phyloP scores from a whole-genome alignment of 2,329 filamentous ascomycete species.

The Acrodontium crateriforme region DNA sequence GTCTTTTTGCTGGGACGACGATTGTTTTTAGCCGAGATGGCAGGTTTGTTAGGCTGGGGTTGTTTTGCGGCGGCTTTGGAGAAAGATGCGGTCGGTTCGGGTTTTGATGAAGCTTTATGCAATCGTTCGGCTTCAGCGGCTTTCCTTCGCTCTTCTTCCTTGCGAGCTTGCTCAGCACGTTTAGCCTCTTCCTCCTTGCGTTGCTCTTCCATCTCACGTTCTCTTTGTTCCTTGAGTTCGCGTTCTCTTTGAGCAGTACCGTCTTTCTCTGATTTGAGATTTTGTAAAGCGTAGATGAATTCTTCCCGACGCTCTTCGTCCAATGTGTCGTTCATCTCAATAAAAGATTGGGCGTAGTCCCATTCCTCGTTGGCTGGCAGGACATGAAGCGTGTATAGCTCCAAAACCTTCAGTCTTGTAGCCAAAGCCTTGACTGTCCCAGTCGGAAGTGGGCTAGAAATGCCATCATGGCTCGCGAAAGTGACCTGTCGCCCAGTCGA shows the following conservation, averaged over 20 bases:
- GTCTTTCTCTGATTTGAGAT: slow-evolving; percentile 69
- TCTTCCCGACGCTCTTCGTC: slow-evolving; percentile 85
- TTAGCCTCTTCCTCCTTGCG: slow-evolving; percentile 25
- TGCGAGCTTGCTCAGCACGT: slow-evolving; percentile 17
- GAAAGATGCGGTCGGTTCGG: slow-evolving; percentile 21
- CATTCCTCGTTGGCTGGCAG: slow-evolving; percentile 89
- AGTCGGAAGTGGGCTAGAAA: slow-evolving; percentile 41
- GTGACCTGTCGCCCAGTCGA: slow-evolving; percentile 3
- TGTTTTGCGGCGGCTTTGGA: slow-evolving; percentile 2
- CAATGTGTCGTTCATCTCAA: slow-evolving; percentile 69
- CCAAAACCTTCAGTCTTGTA: slow-evolving; percentile 77
- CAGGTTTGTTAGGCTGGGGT: not conserved
- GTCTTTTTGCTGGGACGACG: slow-evolving; percentile 11
- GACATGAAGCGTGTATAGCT: slow-evolving; percentile 89
- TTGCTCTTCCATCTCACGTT: slow-evolving; percentile 30
- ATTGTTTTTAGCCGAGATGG: slow-evolving; percentile 4
- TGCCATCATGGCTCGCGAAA: slow-evolving; percentile 47
- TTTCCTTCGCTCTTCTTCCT: slow-evolving; percentile 21
- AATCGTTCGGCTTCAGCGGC: slow-evolving; percentile 1
- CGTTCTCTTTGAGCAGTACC: slow-evolving; percentile 51
- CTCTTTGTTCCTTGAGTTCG: slow-evolving; percentile 45
- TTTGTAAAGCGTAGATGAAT: slow-evolving; percentile 74
- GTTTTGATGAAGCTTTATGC: slow-evolving; percentile 2
- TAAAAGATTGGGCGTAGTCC: slow-evolving; percentile 90
- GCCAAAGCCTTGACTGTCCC: slow-evolving; percentile 23